These are phyloP conservation scores for Rhodotorula taiwanensis DNA, from an alignment of 768 basidiomycete genomes.

Conservation along the genomic window DNA sequence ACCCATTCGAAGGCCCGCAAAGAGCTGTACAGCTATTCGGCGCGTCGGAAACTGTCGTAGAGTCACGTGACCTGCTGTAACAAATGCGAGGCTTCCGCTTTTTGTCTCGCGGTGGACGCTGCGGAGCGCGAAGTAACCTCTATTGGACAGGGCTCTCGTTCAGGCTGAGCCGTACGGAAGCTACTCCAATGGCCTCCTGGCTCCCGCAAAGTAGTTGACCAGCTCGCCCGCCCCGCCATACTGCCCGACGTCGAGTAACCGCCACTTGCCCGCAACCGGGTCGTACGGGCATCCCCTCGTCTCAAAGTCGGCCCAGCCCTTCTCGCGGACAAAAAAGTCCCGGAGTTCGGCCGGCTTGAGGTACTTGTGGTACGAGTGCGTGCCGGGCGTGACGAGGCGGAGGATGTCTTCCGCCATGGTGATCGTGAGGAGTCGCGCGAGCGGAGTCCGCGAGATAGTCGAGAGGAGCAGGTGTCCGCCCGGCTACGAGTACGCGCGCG, in stretches of 20 bases:
- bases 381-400: constrained; percentile 71
- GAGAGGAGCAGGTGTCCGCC: constrained; percentile 93
- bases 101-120: too few relatives aligned
- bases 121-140: too few relatives aligned
- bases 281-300: constrained; percentile 30
- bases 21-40: too few relatives aligned
- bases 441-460: constrained; percentile 79
- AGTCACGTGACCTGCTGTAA: too few relatives aligned
- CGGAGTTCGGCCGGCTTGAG: constrained; percentile 79
- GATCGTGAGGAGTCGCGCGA: constrained; percentile 64
- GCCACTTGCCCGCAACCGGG: constrained; percentile 24
- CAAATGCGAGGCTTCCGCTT: too few relatives aligned
- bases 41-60: too few relatives aligned
- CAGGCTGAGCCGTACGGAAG: too few relatives aligned
- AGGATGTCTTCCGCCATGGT: constrained; percentile 74
- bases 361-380: constrained; percentile 86
- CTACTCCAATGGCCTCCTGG: constrained; percentile 24
- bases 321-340: constrained; percentile 56
- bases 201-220: constrained; percentile 32
- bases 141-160: too few relatives aligned
- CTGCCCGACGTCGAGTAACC: constrained; percentile 16
- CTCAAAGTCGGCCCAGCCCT: constrained; percentile 25
- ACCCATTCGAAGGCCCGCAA: too few relatives aligned
- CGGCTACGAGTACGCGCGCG: constrained; percentile 53
- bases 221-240: constrained; percentile 18